Conservation (phyloP, 371 early-diverging fungal genomes). For the Circinella umbellata region DNA sequence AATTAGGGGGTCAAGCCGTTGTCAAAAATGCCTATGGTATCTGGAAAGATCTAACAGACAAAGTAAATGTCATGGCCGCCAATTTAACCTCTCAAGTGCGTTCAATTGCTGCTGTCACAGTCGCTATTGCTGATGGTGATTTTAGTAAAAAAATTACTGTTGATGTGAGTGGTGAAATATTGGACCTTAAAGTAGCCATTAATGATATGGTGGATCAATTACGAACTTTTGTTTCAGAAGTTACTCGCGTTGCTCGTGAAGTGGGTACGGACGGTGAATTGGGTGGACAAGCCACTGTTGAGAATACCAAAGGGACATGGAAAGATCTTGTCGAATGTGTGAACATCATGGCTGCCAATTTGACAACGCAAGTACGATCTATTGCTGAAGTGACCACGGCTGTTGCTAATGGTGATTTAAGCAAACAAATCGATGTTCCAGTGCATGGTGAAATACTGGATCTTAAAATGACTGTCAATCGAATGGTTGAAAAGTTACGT, state of each 20-base stretch:
- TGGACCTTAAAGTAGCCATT: slow-evolving; percentile 37
- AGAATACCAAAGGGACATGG: slow-evolving; percentile 65
- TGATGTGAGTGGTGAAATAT: slow-evolving; percentile 49
- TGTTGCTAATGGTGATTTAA: slow-evolving; percentile 56
- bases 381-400: slow-evolving; percentile 64
- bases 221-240: slow-evolving; percentile 56
- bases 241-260: slow-evolving; percentile 58
- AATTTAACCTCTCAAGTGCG: slow-evolving; percentile 67
- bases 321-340: slow-evolving; percentile 64
- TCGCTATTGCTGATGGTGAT: slow-evolving; percentile 65
- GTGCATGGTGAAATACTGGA: slow-evolving; percentile 44
- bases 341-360: slow-evolving; percentile 62
- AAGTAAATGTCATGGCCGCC: slow-evolving; percentile 66
- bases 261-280: slow-evolving; percentile 61
- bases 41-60: slow-evolving; percentile 71
- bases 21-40: slow-evolving; percentile 64
- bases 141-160: slow-evolving; percentile 47
- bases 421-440: slow-evolving; percentile 39
- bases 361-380: slow-evolving; percentile 59
- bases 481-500: slow-evolving; percentile 54
- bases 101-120: slow-evolving; percentile 61
- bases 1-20: slow-evolving; percentile 50
- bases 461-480: slow-evolving; percentile 44
- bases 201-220: slow-evolving; percentile 58
- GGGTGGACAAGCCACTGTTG: slow-evolving; percentile 49